Percentiles rank a stretch among this genome's conserved stretches.
phyloP scores from a whole-genome alignment of 352 stramenopile genomes.

The Phytophthora litchii region DNA sequence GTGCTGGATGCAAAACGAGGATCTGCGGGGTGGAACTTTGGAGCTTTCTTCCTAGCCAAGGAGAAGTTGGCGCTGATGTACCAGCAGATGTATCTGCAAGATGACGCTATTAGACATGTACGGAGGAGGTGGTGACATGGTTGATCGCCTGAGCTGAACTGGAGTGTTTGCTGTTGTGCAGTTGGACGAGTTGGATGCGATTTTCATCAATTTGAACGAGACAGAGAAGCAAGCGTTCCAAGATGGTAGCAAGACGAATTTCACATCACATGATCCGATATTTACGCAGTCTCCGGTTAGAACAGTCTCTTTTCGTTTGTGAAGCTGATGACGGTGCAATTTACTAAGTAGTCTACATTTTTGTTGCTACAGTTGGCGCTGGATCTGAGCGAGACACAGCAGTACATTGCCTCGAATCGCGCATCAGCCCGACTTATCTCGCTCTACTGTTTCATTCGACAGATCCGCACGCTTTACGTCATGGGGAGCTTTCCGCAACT shows the following conservation, averaged over 20 bases:
- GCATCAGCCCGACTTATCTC: conserved; percentile 59
- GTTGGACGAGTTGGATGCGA: conserved; percentile 84
- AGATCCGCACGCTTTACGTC: conserved; percentile 79
- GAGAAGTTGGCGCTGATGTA: conserved; percentile 85
- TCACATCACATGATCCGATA: conserved; percentile 44
- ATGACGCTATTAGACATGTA: conserved; percentile 85
- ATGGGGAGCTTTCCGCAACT: conserved; percentile 73
- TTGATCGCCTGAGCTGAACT: neutral
- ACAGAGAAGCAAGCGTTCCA: conserved; percentile 35
- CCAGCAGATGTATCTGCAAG: conserved; percentile 81
- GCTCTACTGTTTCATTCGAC: conserved; percentile 80
- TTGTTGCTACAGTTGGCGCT: conserved; percentile 57
- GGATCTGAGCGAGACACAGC: conserved; percentile 51
- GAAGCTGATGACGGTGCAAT: no score
- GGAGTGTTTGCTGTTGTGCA: conserved; percentile 21
- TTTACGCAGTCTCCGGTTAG: conserved; percentile 70
- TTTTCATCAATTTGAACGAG: conserved; percentile 57
- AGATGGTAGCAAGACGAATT: conserved; percentile 22
- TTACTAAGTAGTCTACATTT: neutral
- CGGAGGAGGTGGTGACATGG: neutral
- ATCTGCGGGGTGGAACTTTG: conserved; percentile 69
- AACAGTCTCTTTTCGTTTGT: neutral
- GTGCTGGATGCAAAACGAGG: conserved; percentile 67
- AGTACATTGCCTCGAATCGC: conserved; percentile 55
- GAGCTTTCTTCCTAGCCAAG: conserved; percentile 81